Evolutionary conservation across 345 rosid species (phyloP).

Genomic region (Eutrema yunnanense): DNA sequence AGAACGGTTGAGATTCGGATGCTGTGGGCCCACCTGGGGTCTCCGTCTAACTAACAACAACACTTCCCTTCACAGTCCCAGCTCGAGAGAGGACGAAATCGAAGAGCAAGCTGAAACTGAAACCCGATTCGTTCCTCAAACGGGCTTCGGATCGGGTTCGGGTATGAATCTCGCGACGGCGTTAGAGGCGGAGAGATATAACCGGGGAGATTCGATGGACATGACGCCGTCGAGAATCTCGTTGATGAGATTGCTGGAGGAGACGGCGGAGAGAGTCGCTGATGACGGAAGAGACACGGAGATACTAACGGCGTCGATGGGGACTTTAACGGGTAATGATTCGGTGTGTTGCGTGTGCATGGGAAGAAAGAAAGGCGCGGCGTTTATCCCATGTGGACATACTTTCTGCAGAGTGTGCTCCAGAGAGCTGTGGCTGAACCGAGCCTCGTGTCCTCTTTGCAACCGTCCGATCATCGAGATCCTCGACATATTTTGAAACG

Average conservation of each 20-base stretch:
- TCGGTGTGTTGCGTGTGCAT: conserved; percentile 76
- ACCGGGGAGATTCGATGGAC: conserved; percentile 25
- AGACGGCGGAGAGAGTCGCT: conserved; percentile 40
- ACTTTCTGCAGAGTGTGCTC: conserved; percentile 77
- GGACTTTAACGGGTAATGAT: conserved; percentile 35
- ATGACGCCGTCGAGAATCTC: conserved; percentile 62
- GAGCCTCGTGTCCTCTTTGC: conserved; percentile 75
- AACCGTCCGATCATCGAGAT: conserved; percentile 62
- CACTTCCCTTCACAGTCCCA: conserved; percentile 22
- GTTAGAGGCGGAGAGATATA: conserved; percentile 72
- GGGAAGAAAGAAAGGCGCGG: conserved; percentile 65
- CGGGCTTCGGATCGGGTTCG: conserved; percentile 24
- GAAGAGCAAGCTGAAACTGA: conserved; percentile 21
- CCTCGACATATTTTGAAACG: conserved; percentile 49
- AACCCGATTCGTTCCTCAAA: not conserved
- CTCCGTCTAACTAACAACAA: conserved; percentile 34
- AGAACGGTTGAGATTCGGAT: conserved; percentile 65
- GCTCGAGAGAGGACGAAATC: conserved; percentile 28
- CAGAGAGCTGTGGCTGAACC: conserved; percentile 59
- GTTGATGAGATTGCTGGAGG: conserved; percentile 74
- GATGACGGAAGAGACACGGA: conserved; percentile 15
- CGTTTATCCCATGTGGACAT: conserved; percentile 83
- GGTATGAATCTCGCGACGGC: conserved; percentile 91
- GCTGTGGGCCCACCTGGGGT: conserved; percentile 68
- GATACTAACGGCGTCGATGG: conserved; percentile 17